A percentile compares a stretch with the other conserved stretches of the same genome.
Conservation (phyloP, 805 yeast species). For the Monosporozyma siamensis region DNA sequence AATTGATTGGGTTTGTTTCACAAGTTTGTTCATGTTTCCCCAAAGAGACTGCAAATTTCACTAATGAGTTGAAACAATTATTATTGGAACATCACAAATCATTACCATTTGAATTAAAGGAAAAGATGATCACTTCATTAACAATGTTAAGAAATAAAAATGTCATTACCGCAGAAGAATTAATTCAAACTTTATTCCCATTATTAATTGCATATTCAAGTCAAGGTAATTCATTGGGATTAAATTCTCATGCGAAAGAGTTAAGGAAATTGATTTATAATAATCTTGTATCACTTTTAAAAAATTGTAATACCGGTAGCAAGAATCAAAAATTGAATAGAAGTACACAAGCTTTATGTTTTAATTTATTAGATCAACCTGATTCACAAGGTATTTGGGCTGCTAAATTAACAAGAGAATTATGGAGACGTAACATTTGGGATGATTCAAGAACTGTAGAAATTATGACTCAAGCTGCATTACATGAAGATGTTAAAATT, state of each 20-base stretch:
- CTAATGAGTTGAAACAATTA: slow-evolving; percentile 65
- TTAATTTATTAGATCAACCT: slow-evolving; percentile 72
- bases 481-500: slow-evolving; percentile 79
- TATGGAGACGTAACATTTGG: slow-evolving; percentile 98
- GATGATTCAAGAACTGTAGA: slow-evolving; percentile 96
- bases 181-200: slow-evolving; percentile 85
- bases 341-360: slow-evolving; percentile 84
- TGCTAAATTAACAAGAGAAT: slow-evolving; percentile 83
- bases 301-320: slow-evolving; percentile 77
- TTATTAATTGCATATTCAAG: slow-evolving; percentile 58
- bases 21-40: slow-evolving; percentile 91
- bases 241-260: slow-evolving; percentile 62
- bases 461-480: slow-evolving; percentile 90
- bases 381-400: slow-evolving; percentile 92
- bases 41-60: slow-evolving; percentile 75
- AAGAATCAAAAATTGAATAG: slow-evolving; percentile 84
- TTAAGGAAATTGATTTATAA: slow-evolving; percentile 75
- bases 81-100: slow-evolving; percentile 69
- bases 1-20: slow-evolving; percentile 79
- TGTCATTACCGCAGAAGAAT: slow-evolving; percentile 64
- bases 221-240: slow-evolving; percentile 34
- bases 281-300: slow-evolving; percentile 68
- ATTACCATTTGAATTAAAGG: slow-evolving; percentile 76
- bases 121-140: slow-evolving; percentile 81
- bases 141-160: slow-evolving; percentile 85